These are phyloP conservation scores for Penicillium bovifimosum DNA, from an alignment of 495 filamentous ascomycete genomes.

Conservation along the genomic window DNA sequence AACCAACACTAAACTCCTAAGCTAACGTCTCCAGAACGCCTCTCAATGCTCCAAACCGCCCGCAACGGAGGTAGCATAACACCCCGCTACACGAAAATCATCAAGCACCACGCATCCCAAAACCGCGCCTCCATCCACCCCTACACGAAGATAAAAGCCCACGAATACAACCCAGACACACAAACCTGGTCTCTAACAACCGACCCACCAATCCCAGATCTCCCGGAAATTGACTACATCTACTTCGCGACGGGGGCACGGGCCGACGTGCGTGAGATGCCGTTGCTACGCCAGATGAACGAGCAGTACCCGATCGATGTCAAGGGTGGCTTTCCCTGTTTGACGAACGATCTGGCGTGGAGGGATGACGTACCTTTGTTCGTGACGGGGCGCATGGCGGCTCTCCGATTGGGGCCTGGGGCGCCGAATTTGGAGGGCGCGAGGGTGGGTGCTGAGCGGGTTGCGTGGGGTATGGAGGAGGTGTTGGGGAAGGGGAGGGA, in stretches of 20 bases:
- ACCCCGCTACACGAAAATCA: conserved; percentile 49
- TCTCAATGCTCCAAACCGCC: conserved; percentile 50
- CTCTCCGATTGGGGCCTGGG: conserved; percentile 53
- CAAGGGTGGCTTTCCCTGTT: conserved; percentile 51
- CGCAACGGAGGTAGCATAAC: conserved; percentile 60
- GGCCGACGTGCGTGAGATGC: conserved; percentile 45
- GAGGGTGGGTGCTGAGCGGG: conserved; percentile 56
- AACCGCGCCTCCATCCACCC: conserved; percentile 44
- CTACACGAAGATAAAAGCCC: conserved; percentile 39
- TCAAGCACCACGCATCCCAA: conserved; percentile 43
- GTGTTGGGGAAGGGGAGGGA: conserved; percentile 28
- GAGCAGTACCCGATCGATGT: conserved; percentile 48
- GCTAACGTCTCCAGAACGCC: conserved; percentile 37
- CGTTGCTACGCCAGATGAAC: conserved; percentile 46
- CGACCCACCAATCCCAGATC: conserved; percentile 41
- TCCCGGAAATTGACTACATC: conserved; percentile 56
- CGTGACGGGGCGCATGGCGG: conserved; percentile 53
- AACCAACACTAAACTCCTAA: not conserved
- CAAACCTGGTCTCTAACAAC: conserved; percentile 48
- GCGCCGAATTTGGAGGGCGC: conserved; percentile 60
- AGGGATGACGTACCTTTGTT: conserved; percentile 54
- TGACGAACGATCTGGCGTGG: conserved; percentile 62
- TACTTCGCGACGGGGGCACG: conserved; percentile 57
- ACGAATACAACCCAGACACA: conserved; percentile 29
- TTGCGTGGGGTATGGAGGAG: conserved; percentile 55